Evolutionary conservation across 257 asterid genomes (phyloP).

Genomic region (Perilla frutescens): DNA sequence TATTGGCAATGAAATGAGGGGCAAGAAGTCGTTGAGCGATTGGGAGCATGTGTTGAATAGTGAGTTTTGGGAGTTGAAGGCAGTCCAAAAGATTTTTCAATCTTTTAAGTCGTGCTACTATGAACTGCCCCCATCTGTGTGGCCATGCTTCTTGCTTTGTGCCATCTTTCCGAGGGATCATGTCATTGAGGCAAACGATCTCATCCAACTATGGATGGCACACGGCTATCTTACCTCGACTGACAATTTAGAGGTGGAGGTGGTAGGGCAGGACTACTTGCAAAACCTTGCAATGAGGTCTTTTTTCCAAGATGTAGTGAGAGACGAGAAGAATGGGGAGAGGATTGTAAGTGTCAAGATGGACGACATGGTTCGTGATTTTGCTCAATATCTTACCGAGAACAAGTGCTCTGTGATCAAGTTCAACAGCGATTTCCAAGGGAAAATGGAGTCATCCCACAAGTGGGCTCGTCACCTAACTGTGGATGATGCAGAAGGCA

Average conservation of each 20-base stretch:
- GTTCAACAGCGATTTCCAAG: constrained; percentile 39
- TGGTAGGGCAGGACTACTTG: constrained; percentile 44
- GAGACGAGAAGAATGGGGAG: constrained; percentile 41
- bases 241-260: constrained; percentile 44
- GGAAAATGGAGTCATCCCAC: constrained; percentile 37
- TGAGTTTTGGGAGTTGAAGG: constrained; percentile 52
- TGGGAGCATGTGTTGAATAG: constrained; percentile 48
- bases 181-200: constrained; percentile 43
- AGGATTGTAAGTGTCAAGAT: constrained; percentile 49
- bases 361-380: constrained; percentile 62
- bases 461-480: constrained; percentile 55
- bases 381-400: constrained; percentile 51
- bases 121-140: constrained; percentile 45
- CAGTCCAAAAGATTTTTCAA: constrained; percentile 46
- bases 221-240: constrained; percentile 49
- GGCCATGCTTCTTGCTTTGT: constrained; percentile 54
- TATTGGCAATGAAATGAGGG: constrained; percentile 46
- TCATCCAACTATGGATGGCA: constrained; percentile 65
- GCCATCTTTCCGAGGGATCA: constrained; percentile 55
- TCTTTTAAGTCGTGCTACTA: constrained; percentile 56
- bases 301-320: constrained; percentile 43
- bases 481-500: constrained; percentile 56
- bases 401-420: constrained; percentile 56
- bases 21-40: constrained; percentile 40
- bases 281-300: constrained; percentile 52